Base-by-base conservation (phyloP, 352 stramenopile genomes). In the Pythium guiyangense region DNA sequence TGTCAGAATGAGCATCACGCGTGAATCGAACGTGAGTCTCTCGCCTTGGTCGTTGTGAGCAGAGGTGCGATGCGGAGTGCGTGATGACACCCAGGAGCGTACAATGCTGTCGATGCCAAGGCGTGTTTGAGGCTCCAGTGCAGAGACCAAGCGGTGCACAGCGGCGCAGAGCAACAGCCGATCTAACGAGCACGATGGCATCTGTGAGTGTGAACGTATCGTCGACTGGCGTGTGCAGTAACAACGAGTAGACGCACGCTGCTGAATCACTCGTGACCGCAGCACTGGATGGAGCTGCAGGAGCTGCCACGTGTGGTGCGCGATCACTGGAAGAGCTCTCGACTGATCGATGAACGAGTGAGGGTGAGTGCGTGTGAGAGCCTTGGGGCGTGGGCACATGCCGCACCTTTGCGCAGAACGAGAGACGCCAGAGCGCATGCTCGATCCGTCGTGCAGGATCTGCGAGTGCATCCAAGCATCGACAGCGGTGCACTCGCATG, bases 391-490 rank as follows among this genome's bases (percentile, higher is more conserved):
- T 17, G 14, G 2, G 14, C n/a, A 37, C 42, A 40, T 11, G 34
- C 15, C 25, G 29, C 25, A 34, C 51, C 17, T 20, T 6, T 15
- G 37, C 37, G 45, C 37, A 47, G 9, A 45, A 31, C 6, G 59
- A 46, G 15, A 73, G 54, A 22, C 52, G 29, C 55, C 70, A 70
- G 6, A 77, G 57, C 12, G 58, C 63, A 35, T 69, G 70, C 26
- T 77, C 67, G 20, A 73, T 42, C 17, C 70, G 62, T 15, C 4
- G 22, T 25, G 69, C 39, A 6, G 57, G 64, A 27, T 74, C 69
- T 77, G 31, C 1, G 29, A 25, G 29, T 37, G 18, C 31, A 14
- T 15, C 31, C 39, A 44, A 44, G 39, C 39, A 9, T 6, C 14
- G 8, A 44, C 11, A n/a, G 39, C 18, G 12, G 8, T 14, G 12